These are phyloP conservation scores for Didymosphaeria variabile DNA, from an alignment of 2,329 filamentous ascomycete species.

Conservation along the genomic window DNA sequence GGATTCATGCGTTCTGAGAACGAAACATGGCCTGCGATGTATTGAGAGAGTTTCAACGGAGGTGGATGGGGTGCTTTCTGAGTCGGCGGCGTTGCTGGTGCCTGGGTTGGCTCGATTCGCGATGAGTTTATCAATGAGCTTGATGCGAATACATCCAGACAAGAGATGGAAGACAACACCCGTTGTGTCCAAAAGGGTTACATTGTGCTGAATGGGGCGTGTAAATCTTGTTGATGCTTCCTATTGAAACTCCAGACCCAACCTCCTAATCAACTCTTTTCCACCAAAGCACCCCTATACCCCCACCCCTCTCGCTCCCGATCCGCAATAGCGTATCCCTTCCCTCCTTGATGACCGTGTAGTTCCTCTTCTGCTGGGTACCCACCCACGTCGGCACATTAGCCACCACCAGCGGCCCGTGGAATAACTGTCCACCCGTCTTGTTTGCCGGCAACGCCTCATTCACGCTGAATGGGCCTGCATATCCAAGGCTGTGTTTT, in stretches of 20 bases:
- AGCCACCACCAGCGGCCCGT: conserved; percentile 36
- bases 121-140: no score
- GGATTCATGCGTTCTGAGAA: no score
- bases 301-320: conserved; percentile 34
- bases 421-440: conserved; percentile 35
- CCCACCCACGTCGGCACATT: conserved; percentile 40
- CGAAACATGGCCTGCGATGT: no score
- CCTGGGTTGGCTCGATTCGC: no score
- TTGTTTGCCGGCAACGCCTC: conserved; percentile 24
- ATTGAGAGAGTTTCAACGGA: no score
- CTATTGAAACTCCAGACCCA: not conserved
- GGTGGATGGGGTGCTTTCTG: no score
- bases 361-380: conserved; percentile 31
- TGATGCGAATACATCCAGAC: no score
- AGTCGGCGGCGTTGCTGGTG: no score
- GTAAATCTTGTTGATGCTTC: no score
- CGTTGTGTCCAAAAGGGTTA: no score
- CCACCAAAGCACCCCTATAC: conserved; percentile 37
- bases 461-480: conserved; percentile 33
- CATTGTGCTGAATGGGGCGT: no score
- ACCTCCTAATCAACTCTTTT: conserved; percentile 26
- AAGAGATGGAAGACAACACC: no score
- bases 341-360: conserved; percentile 31
- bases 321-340: conserved; percentile 29
- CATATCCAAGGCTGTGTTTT: conserved; percentile 39